Evolutionary conservation across 2,329 filamentous ascomycete genomes (phyloP).

Genomic region (Fusarium marasasianum): DNA sequence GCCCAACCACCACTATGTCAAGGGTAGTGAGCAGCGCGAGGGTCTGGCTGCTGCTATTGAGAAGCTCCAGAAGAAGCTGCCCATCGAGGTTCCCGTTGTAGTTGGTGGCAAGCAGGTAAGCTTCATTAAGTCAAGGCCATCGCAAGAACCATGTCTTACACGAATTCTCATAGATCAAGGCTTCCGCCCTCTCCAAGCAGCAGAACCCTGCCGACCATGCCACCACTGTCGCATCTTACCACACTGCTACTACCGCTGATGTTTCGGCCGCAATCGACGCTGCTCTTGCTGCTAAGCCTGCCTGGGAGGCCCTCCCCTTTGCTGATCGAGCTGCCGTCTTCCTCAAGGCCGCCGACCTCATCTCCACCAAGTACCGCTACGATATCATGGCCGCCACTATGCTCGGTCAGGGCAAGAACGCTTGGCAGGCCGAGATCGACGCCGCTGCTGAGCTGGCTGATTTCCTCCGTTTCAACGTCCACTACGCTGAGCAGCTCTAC

Average conservation of each 20-base stretch:
- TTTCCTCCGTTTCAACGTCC: constrained; percentile 93
- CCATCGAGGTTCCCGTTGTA: constrained; percentile 82
- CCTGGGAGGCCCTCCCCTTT: constrained; percentile 89
- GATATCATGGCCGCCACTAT: constrained; percentile 97
- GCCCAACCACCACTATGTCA: constrained; percentile 93
- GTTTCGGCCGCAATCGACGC: constrained; percentile 83
- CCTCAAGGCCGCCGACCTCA: constrained; percentile 92
- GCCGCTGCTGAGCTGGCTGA: constrained; percentile 91
- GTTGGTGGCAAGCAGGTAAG: constrained; percentile 83
- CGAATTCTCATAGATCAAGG: constrained; percentile 65
- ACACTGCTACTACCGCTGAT: constrained; percentile 79
- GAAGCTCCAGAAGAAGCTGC: constrained; percentile 71
- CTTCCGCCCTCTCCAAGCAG: constrained; percentile 73
- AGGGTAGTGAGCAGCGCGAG: constrained; percentile 81
- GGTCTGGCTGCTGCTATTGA: constrained; percentile 79
- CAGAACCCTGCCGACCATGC: constrained; percentile 85
- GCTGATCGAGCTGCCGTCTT: constrained; percentile 92
- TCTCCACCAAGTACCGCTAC: constrained; percentile 93
- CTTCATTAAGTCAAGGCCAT: neutral
- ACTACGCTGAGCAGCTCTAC: constrained; percentile 93
- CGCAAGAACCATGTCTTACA: constrained; percentile 13
- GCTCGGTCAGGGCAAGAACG: constrained; percentile 97
- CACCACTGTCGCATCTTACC: constrained; percentile 81
- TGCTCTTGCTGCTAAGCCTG: constrained; percentile 84
- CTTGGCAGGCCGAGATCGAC: constrained; percentile 99